phyloP scores from a whole-genome alignment of 2,329 filamentous ascomycete species.

The Cladosporium cucumerinum region DNA sequence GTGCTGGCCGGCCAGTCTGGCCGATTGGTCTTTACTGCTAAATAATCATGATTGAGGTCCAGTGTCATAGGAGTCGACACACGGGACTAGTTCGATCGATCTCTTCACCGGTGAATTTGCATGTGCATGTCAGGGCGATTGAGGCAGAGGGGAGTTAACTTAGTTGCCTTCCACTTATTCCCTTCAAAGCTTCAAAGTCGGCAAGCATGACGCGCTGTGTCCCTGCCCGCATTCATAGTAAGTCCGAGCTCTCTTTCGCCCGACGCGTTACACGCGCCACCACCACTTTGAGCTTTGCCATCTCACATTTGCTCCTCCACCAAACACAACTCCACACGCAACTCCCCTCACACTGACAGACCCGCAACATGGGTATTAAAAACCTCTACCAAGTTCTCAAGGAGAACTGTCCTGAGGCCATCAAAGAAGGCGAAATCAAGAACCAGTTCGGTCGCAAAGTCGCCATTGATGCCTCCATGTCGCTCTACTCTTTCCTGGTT shows the following conservation, averaged over 20 bases:
- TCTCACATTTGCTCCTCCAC: not conserved
- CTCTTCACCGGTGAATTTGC: not conserved
- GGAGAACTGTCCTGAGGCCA: conserved; percentile 79
- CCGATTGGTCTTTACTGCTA: not conserved
- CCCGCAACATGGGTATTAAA: conserved; percentile 37
- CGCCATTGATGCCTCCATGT: conserved; percentile 67
- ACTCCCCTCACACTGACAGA: conserved; percentile 17
- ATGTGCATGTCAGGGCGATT: not conserved
- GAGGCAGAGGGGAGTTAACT: not conserved
- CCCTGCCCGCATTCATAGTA: not conserved
- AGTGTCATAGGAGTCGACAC: not conserved
- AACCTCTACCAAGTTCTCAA: conserved; percentile 49
- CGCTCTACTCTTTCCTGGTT: conserved; percentile 97
- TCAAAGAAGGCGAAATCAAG: conserved; percentile 98
- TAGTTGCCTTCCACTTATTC: not conserved
- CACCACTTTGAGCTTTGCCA: conserved; percentile 13
- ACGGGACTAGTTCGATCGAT: not conserved
- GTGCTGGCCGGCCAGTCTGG: not conserved
- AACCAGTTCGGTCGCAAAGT: conserved; percentile 98
- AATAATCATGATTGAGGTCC: not conserved
- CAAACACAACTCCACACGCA: conserved; percentile 11
- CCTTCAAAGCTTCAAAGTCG: too few relatives aligned
- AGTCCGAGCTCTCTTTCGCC: not conserved
- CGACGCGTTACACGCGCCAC: conserved; percentile 2
- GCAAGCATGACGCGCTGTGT: not conserved